Evolutionary conservation across 352 stramenopile species (phyloP).

Genomic region (Aphanomyces invadans): DNA sequence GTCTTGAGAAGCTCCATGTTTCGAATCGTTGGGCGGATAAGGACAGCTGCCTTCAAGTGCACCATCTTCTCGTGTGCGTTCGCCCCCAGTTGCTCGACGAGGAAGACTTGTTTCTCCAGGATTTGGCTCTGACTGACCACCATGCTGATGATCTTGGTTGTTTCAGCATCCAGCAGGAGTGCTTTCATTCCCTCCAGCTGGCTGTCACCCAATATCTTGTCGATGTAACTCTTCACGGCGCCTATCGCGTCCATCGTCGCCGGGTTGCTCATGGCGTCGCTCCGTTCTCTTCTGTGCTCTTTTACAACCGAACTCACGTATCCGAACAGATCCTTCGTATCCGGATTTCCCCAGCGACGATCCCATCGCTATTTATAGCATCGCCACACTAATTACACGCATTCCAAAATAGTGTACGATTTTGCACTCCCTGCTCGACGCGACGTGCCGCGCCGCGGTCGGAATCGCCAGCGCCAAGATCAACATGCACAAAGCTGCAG

Average conservation of each 20-base stretch:
- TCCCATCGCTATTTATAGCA: not conserved
- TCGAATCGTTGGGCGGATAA: constrained; percentile 87
- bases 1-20: constrained; percentile 89
- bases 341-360: not conserved
- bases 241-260: constrained; percentile 63
- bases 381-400: not conserved
- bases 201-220: constrained; percentile 75
- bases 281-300: not conserved
- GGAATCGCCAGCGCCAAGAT: no score
- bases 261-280: constrained; percentile 5
- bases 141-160: constrained; percentile 92
- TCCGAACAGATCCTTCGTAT: constrained; percentile 1
- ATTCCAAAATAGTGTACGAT: no score
- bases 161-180: constrained; percentile 92
- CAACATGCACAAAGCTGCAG: no score
- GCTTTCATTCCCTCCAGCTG: constrained; percentile 94
- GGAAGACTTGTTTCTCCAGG: constrained; percentile 92
- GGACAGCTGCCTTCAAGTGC: constrained; percentile 93
- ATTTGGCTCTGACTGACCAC: constrained; percentile 96
- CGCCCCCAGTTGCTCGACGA: constrained; percentile 89
- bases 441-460: no score
- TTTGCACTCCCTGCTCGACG: no score
- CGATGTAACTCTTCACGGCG: constrained; percentile 61
- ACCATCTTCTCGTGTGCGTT: constrained; percentile 75
- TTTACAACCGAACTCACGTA: not conserved